Conservation (phyloP, 2,329 filamentous ascomycete species). For the Daldinia sp. region DNA sequence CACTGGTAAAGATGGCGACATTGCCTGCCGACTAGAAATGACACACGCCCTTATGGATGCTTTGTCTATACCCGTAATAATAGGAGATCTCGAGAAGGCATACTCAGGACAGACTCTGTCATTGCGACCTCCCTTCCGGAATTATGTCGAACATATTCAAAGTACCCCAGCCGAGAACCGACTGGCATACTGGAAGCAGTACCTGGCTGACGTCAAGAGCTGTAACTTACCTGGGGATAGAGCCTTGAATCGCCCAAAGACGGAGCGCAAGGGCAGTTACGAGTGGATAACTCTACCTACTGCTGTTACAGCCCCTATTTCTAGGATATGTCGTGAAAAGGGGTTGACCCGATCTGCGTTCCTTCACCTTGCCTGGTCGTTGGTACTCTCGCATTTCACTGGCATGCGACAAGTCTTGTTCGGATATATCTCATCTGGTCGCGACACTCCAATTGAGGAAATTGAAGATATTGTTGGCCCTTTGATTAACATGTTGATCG, state of each 20-base stretch:
- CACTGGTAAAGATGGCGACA: not conserved
- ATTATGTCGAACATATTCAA: not conserved
- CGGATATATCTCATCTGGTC: slow-evolving; percentile 15
- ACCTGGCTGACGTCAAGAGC: not conserved
- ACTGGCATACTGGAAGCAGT: slow-evolving; percentile 4
- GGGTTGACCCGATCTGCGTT: not conserved
- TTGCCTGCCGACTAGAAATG: slow-evolving; percentile 1
- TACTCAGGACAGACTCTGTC: not conserved
- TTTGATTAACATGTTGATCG: slow-evolving; percentile 9
- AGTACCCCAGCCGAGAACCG: not conserved
- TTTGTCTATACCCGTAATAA: not conserved
- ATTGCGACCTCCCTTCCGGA: not conserved
- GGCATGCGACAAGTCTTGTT: slow-evolving; percentile 1
- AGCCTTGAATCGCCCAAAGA: not conserved
- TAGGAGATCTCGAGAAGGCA: slow-evolving; percentile 3
- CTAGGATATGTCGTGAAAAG: not conserved
- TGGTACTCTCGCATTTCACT: slow-evolving; percentile 7
- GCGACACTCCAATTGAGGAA: slow-evolving; percentile 1
- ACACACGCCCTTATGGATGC: slow-evolving; percentile 8
- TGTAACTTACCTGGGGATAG: not conserved
- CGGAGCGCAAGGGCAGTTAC: not conserved
- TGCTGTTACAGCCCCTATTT: slow-evolving; percentile 1
- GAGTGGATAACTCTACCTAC: not conserved
- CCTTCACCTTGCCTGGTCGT: slow-evolving; percentile 15
- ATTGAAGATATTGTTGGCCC: slow-evolving; percentile 8